phyloP scores from a whole-genome alignment of 768 basidiomycete genomes.

The Boletus subparvulus region DNA sequence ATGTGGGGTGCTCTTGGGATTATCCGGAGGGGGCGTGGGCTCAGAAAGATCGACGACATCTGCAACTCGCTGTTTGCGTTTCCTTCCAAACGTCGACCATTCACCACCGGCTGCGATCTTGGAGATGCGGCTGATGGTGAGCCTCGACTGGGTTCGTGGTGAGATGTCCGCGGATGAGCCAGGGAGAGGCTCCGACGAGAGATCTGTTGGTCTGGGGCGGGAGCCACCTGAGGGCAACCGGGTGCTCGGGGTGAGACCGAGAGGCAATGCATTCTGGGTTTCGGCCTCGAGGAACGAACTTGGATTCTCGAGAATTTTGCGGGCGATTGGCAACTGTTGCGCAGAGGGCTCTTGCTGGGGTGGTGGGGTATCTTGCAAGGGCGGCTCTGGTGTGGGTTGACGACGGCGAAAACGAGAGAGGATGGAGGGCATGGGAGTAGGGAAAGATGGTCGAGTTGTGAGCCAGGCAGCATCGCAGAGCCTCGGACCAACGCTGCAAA shows the following conservation, averaged over 20 bases:
- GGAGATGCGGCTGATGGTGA: conserved; percentile 18
- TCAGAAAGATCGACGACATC: conserved; percentile 18
- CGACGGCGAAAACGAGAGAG: conserved; percentile 35
- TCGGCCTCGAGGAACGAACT: conserved; percentile 27
- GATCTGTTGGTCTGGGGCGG: conserved; percentile 3
- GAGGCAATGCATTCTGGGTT: conserved; percentile 10
- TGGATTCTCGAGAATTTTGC: conserved; percentile 33
- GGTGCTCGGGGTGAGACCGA: conserved; percentile 29
- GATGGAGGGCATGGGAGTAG: conserved; percentile 32
- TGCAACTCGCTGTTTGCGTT: conserved; percentile 13
- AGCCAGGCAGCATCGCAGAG: conserved; percentile 9
- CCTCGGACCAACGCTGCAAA: not conserved
- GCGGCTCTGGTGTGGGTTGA: conserved; percentile 16
- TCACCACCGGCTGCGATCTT: conserved; percentile 20
- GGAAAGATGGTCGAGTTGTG: too few species aligned
- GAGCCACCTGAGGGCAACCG: conserved; percentile 16
- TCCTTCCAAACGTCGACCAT: conserved; percentile 40
- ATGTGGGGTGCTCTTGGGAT: conserved; percentile 11
- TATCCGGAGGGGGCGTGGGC: conserved; percentile 8
- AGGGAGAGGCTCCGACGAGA: not conserved
- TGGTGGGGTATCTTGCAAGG: conserved; percentile 7
- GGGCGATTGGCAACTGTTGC: conserved; percentile 18
- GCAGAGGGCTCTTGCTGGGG: not conserved
- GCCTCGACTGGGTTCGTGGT: conserved; percentile 11
- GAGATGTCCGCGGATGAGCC: conserved; percentile 9